Base-by-base conservation (phyloP, 129 eudicot genomes). In the Arctium minus region DNA sequence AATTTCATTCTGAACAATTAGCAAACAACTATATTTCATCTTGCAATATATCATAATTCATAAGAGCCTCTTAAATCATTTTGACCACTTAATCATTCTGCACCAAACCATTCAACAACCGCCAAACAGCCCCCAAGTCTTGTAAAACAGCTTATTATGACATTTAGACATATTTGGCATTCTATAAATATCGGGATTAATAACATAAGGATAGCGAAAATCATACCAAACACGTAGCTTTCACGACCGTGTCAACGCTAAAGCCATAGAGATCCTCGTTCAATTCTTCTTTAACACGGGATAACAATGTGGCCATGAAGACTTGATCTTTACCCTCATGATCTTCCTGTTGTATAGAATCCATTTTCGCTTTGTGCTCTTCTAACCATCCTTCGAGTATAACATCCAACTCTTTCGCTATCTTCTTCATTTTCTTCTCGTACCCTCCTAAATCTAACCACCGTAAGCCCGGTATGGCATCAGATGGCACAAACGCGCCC, bases 391-490 rank as follows among this genome's bases (percentile, higher is more conserved):
- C 64, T 32, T 81, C 50, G 29, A 81, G 10, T 18, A 56, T 38
- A 0, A 1, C 40, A 73, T 81, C 84, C 17, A 81, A 11, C 40
- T 81, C 79, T 15, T 15, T 73, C 0, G 84, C 84, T 0, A 40
- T 81, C 42, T 73, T 56, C 44, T 73, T 81, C 84, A 81, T 81
- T 40, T 56, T 81, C 84, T 73, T 81, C 73, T 37, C 73, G 22
- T 73, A 81, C 62, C 84, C 79, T 60, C 84, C 84, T 27, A 81
- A 53, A 81, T 81, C 84, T 13, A 81, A 37, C 78, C 78, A 73
- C 73, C 79, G 56, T 29, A 81, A 73, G 11, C 42, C 40, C 1
- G 79, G 84, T 38, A 81, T 56, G 32, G 32, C 73, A 81, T 81
- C 84, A 1, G 84, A 81, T 12, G 84, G 84, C 6, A 73, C 84